Evolutionary conservation across 345 rosid genomes (phyloP).

Genomic region (Eucalyptus curtisii): DNA sequence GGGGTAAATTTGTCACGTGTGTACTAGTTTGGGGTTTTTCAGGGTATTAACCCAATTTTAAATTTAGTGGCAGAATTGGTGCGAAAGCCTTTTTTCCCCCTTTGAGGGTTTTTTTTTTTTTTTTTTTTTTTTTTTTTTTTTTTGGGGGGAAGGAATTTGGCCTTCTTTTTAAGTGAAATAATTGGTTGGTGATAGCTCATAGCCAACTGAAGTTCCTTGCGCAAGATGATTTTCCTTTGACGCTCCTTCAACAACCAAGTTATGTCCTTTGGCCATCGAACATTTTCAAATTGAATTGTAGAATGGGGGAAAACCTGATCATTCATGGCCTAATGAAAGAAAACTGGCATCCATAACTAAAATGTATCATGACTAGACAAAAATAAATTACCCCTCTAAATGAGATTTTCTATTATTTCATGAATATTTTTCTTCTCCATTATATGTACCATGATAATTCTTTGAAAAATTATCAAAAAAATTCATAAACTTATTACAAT

Average conservation of each 20-base stretch:
- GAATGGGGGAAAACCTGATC: neutral
- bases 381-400: neutral
- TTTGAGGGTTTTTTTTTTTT: no score
- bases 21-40: no score
- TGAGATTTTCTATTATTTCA: neutral
- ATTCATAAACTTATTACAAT: no score
- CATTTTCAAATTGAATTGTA: neutral
- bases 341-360: neutral
- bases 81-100: no score
- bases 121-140: no score
- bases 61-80: neutral
- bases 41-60: no score
- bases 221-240: neutral
- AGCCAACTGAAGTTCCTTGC: neutral
- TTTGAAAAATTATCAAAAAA: no score
- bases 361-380: neutral
- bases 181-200: neutral
- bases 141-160: neutral
- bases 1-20: no score
- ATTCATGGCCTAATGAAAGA: neutral
- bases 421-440: no score
- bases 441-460: no score
- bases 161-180: neutral
- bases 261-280: neutral
- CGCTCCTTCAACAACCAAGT: neutral